Evolutionary conservation across 371 early-diverging fungal genomes (phyloP).

Genomic region (Rhizopus delemar): DNA sequence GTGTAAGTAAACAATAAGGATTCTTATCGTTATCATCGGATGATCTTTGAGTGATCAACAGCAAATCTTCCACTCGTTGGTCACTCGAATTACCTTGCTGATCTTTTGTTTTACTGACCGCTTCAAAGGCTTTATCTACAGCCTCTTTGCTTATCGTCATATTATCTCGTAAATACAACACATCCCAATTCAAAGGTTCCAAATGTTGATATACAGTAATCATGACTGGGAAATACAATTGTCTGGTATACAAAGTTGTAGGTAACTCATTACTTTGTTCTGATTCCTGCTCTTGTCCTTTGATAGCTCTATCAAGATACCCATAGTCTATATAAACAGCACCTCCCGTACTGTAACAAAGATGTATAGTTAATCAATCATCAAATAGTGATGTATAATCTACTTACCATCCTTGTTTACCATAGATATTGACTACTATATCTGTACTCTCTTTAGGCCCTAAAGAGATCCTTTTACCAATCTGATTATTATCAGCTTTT

Average conservation of each 20-base stretch:
- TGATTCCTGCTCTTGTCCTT: conserved; percentile 2
- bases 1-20: conserved; percentile 73
- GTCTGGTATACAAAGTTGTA: conserved; percentile 66
- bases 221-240: conserved; percentile 71
- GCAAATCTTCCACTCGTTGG: conserved; percentile 28
- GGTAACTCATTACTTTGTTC: conserved; percentile 24
- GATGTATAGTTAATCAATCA: background rate
- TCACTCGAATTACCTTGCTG: conserved; percentile 1
- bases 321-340: conserved; percentile 78
- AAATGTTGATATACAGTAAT: conserved; percentile 74
- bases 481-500: conserved; percentile 19
- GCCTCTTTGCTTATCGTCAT: conserved; percentile 20
- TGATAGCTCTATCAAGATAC: conserved; percentile 50
- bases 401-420: conserved; percentile 73
- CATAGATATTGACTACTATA: conserved; percentile 72
- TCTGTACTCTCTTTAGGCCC: conserved; percentile 59
- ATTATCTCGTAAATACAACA: conserved; percentile 58
- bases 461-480: conserved; percentile 50
- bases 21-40: conserved; percentile 34
- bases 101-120: background rate
- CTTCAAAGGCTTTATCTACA: conserved; percentile 24
- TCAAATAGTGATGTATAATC: background rate
- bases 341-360: conserved; percentile 62
- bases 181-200: conserved; percentile 70
- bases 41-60: conserved; percentile 21